Base-by-base conservation (phyloP, 805 yeast genomes). In the Kluyveromyces siamensis region DNA sequence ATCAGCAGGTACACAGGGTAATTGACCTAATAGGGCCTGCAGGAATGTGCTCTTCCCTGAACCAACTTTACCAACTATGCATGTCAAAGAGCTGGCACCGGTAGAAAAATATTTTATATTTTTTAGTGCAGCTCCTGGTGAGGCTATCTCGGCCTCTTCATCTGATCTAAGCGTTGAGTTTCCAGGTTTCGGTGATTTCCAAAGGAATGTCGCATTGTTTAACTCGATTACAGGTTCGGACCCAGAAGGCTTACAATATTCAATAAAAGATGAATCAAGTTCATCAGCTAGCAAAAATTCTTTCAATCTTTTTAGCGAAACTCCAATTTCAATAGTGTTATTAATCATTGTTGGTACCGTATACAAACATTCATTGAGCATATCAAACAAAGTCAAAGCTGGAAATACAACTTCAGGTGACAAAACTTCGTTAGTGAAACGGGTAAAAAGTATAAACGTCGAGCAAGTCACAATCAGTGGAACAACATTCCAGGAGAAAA, bases 361-460 rank as follows among this genome's bases (percentile, higher is more conserved):
- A 57, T 73, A 72, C 30, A 83, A 75, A 8, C 87, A 86, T 40
- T 71, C 77, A 5, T 81, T 73, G 40, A 83, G 60, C 50, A 83
- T 63, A 51, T 78, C 76, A 56, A 83, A 78, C 47, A 83, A 66
- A 1, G 87, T 67, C 50, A 83, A 68, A 2, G 87, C 80, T 13
- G 89, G 88, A 62, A 83, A 83, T 6, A 81, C 83, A 50, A 83
- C 72, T 41, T 82, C 85, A 11, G 88, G 80, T 6, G 86, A 74
- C 55, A 83, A 68, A 1, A 86, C 84, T 9, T 56, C 58, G 3
- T 67, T 62, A 25, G 73, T 70, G 17, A 70, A 64, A 11, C 72
- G 50, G 4, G 82, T 76, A 61, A 75, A 83, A 1, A 76, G 60
- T 1, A 79, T 73, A 65, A 83, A 82, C 1, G 84, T 74, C 6